Evolutionary conservation across 768 basidiomycete species (phyloP), one percentile per base, ranked within the genome.

Genomic region (Postia placenta): DNA sequence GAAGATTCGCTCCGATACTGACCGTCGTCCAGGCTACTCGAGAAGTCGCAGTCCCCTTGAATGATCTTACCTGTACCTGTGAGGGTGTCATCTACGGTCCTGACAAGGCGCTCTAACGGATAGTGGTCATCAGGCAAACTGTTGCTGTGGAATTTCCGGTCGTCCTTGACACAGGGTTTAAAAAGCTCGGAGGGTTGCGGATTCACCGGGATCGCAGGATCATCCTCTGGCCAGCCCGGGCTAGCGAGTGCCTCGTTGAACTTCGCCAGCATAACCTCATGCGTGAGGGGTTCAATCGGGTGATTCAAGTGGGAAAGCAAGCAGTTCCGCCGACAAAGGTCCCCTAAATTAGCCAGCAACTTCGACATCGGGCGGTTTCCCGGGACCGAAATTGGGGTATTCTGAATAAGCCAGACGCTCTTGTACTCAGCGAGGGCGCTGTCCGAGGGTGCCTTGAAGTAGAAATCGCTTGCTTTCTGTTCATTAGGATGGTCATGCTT

Each of bases 191-290:
- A n/a, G n/a, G n/a, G n/a, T n/a, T n/a, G n/a, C n/a, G n/a, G n/a
- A n/a, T n/a, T n/a, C n/a, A n/a, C n/a, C n/a, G 30, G 30, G 9
- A 33, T 33, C 30, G 30, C 30, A 33, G 30, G 7, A 28, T 54
- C 53, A 19, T 47, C 36, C 2, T 1, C 6, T 1, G 53, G 53
- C 53, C 53, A 54, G 17, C 40, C 49, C 1, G 42, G 20, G 9
- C 27, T 20, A 5, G 20, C 40, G 3, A 54, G 45, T 17, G 42
- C 53, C 15, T 35, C 15, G 4, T 33, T 15, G 30, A 33, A 33
- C 15, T 33, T 33, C 15, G 30, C 30, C 7, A 33, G 30, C 9
- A 33, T 15, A 15, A 15, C 30, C 30, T 33, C 30, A 33, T 33
- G 15, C 9, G 30, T 33, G 15, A 33, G 30, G 9, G 30, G 30